Conservation (phyloP, 2,329 filamentous ascomycete genomes). For the Alternaria gaisen region DNA sequence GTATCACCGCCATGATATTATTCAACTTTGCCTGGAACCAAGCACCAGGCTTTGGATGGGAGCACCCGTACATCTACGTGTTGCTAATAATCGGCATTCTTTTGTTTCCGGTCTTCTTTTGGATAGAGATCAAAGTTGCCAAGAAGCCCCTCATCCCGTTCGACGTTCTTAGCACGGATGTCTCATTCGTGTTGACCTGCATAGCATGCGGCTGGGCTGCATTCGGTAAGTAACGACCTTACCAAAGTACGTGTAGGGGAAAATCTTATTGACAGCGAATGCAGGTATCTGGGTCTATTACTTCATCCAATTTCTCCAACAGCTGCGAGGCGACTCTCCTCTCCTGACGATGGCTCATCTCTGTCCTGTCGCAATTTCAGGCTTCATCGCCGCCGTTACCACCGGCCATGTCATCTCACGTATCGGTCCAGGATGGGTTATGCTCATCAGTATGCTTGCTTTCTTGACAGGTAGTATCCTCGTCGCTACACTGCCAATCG, state of each 20-base stretch:
- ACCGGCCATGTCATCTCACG: conserved; percentile 44
- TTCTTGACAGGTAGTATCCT: conserved; percentile 51
- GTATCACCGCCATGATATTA: conserved; percentile 64
- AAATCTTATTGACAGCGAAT: background rate
- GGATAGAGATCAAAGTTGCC: conserved; percentile 58
- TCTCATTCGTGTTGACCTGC: conserved; percentile 65
- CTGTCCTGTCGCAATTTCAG: conserved; percentile 39
- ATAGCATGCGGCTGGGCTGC: conserved; percentile 56
- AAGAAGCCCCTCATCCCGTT: conserved; percentile 67
- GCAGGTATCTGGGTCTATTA: conserved; percentile 46
- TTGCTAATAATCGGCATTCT: conserved; percentile 66
- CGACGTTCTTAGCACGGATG: conserved; percentile 58
- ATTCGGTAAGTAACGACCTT: conserved; percentile 35
- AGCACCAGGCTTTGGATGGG: conserved; percentile 68
- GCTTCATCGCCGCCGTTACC: conserved; percentile 42
- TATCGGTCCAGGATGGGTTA: conserved; percentile 40
- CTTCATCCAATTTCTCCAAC: conserved; percentile 40
- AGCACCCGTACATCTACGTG: conserved; percentile 63
- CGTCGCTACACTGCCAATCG: conserved; percentile 51
- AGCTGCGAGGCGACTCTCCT: conserved; percentile 34
- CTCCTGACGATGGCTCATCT: conserved; percentile 40
- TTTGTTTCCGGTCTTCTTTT: conserved; percentile 64
- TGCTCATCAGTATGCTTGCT: conserved; percentile 43
- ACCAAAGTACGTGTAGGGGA: no score
- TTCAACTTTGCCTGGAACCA: conserved; percentile 76